Conservation (phyloP, 1,284 basidiomycete genomes). For the Ganoderma multipileum region DNA sequence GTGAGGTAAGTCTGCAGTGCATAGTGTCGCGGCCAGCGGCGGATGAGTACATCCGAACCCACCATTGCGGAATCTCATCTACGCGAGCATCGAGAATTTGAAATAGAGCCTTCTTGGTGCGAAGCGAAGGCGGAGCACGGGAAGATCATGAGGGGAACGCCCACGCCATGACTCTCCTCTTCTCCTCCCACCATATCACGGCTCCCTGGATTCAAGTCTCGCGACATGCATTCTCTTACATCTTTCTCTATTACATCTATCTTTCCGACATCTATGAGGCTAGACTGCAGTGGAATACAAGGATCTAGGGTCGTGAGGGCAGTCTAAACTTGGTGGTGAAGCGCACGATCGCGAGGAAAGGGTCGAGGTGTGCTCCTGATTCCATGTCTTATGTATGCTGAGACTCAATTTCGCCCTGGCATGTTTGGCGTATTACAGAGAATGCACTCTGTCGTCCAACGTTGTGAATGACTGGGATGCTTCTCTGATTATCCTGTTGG, state of each 20-base stretch:
- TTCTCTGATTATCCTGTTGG: background rate
- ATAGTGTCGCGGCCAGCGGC: background rate
- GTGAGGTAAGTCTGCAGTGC: background rate
- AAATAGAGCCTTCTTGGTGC: background rate
- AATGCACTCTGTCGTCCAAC: background rate
- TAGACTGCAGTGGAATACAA: background rate
- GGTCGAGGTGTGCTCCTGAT: background rate
- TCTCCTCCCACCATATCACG: background rate
- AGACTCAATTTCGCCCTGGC: background rate
- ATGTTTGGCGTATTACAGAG: background rate
- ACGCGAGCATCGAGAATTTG: too few relatives aligned
- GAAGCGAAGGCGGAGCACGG: background rate
- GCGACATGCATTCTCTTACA: background rate
- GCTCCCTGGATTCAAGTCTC: too few relatives aligned
- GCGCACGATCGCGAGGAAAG: background rate
- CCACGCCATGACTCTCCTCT: slow-evolving; percentile 12
- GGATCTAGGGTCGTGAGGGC: background rate
- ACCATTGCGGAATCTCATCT: too few relatives aligned
- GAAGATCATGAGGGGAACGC: background rate
- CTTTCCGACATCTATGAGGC: background rate
- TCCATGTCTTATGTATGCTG: background rate
- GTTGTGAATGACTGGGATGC: too few relatives aligned
- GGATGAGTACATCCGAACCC: background rate
- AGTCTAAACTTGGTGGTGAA: background rate
- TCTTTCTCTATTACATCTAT: background rate